Base-by-base conservation (phyloP, 495 filamentous ascomycete species). In the Staphylotrichum longicolle region DNA sequence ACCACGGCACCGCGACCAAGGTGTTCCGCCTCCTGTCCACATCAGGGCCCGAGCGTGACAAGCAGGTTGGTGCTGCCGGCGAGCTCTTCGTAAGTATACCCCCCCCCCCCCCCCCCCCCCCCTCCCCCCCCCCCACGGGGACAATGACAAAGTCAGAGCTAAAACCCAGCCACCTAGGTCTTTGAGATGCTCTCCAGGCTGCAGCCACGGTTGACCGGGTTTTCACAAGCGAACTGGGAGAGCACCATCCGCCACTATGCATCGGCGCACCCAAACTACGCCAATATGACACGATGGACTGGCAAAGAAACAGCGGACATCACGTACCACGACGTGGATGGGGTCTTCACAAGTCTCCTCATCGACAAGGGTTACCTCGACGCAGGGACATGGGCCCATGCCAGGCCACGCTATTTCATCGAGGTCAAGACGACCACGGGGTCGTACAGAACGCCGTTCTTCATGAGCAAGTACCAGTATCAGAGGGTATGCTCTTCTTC, bases 381-480 rank as follows among this genome's bases (percentile, higher is more conserved):
- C n/a, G n/a, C 41, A 10, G 41, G n/a, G 9, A 44, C 41, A 12
- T 44, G 41, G 41, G 41, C 41, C 41, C 4, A 44, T 44, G 41
- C 41, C 41, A 44, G 41, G 41, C 41, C 41, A 10, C 41, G n/a
- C 41, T 44, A 44, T 44, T 10, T 44, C 41, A 44, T 44, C 14
- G 41, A 44, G 41, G 41, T 44, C 41, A 44, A 44, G 7, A n/a
- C 41, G 14, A n/a, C 41, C 9, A 44, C 14, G 7, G 14, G 7
- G 41, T 10, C 9, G 3, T 44, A 10, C n/a, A 44, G 41, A 4
- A n/a, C 41, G 41, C 41, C 41, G 9, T 44, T 44, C 41, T 44
- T 44, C 41, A 44, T 44, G 41, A 44, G 41, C 41, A 44, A 44
- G 41, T 44, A 44, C 41, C 41, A 44, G 41, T 44, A 44, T 48